Evolutionary conservation across 2,329 filamentous ascomycete species (phyloP), one percentile per base, ranked within the genome.

Genomic region (Colletotrichum aenigma): DNA sequence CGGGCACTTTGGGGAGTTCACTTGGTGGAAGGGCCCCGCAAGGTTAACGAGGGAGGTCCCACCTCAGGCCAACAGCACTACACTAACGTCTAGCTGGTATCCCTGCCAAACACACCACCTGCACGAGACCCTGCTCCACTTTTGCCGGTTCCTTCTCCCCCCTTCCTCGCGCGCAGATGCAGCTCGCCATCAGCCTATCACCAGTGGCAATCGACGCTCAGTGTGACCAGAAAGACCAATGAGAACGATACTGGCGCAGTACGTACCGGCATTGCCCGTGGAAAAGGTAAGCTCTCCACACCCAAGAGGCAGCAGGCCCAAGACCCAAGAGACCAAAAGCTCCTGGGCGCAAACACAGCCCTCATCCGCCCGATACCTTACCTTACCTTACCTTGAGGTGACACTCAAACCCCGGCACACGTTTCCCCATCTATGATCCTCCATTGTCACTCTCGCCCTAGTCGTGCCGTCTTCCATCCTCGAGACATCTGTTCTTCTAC

Each of bases 301-400:
- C 66, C 71, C 58, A 65, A 34, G 43, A 52, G n/a, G 30, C 26
- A 65, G 30, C 34, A 28, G 38, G 34, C 60, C 36, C 26, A 38
- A 60, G 52, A 52, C 43, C 52, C n/a, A 48, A 71, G 38, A 52
- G 43, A 52, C 43, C 43, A 52, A 52, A 56, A 65, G 43, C 70
- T 76, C 38, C 70, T 69, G 70, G 74, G 74, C 70, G 70, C 55
- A 72, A 72, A 74, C 74, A 76, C 65, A 74, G 74, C 74, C 74
- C 64, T 52, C 43, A 10, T 52, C 43, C 43, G 43, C 43, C 43
- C 43, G 43, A 52, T 52, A 52, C 43, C 38, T 48, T 48, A 12
- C 38, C 43, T 48, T 48, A 48, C 43, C 43, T 52, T 21, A 48
- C 43, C 43, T 48, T 48, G 43, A 52, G 43, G 43, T 52, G n/a